Evolutionary conservation across 2,329 filamentous ascomycete genomes (phyloP), one percentile per base, ranked within the genome.

Genomic region (Paecilomyces sp.): DNA sequence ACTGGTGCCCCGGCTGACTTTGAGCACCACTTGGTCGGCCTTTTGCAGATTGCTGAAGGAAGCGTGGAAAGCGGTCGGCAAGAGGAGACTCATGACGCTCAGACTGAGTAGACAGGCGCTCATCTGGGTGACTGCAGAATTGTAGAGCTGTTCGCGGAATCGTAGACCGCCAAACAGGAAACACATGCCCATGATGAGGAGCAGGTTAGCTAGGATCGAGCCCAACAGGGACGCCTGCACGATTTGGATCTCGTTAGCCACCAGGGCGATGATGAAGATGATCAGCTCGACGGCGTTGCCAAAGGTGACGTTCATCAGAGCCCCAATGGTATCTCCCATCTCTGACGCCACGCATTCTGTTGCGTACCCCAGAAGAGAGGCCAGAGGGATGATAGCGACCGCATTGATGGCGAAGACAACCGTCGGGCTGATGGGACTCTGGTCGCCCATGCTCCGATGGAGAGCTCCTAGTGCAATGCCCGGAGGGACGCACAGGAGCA

Each of bases 91-190:
- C 76, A 91, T 92, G 62, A 94, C 91, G 70, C 89, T 92, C 73
- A 95, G 75, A 78, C 89, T 92, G 66, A 96, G 83, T 66, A 96
- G 81, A 75, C 90, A 94, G 58, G 91, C 91, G 71, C 91, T 95
- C 90, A 95, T 95, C 73, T 96, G 90, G 0, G 91, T 95, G 60
- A 95, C 89, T 30, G 90, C 94, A 75, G 86, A 92, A 76, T 95
- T 96, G 78, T 95, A 96, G 62, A 96, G 86, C 85, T 95, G 91
- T 77, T 96, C 91, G 70, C 89, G 87, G 72, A 85, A 96, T 61
- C 90, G 86, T 59, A 95, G 77, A 61, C 91, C 91, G 68, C 91
- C 91, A 30, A 93, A 78, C 58, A 94, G 82, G 74, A 96, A 95
- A 62, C 86, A 87, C 90, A 95, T 95, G 69, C 91, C 91, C 66